These are phyloP conservation scores for Sclerotinia nivalis DNA, from an alignment of 2,329 filamentous ascomycete genomes.

Conservation along the genomic window DNA sequence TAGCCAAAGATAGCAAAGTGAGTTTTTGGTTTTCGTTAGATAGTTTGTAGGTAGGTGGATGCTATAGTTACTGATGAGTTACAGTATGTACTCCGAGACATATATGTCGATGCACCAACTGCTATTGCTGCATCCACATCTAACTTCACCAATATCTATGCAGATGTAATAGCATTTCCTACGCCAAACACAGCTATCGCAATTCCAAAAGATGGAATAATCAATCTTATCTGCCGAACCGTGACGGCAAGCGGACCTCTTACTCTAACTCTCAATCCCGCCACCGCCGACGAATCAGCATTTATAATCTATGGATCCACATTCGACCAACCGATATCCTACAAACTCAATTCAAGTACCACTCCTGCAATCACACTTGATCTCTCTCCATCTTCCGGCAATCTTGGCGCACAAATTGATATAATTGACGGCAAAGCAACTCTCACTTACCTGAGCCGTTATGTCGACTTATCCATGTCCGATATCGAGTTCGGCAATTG, in stretches of 20 bases:
- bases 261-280: background rate
- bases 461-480: background rate
- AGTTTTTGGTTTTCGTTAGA: background rate
- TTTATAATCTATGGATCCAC: constrained; percentile 6
- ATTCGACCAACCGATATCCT: constrained; percentile 11
- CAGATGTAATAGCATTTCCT: constrained; percentile 2
- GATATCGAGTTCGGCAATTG: background rate
- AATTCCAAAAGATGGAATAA: background rate
- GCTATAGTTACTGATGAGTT: background rate
- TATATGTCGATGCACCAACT: constrained; percentile 1
- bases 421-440: background rate
- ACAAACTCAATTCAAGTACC: constrained; percentile 9
- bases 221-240: background rate
- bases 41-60: background rate
- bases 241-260: background rate
- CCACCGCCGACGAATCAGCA: background rate
- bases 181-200: background rate
- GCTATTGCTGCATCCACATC: constrained; percentile 4
- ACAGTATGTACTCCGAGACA: constrained; percentile 3
- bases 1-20: background rate
- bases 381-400: background rate
- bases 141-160: background rate
- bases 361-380: constrained; percentile 2
- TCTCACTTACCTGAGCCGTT: background rate
- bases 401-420: background rate